Base-by-base conservation (phyloP, 805 yeast genomes). In the Naumovozyma castellii region DNA sequence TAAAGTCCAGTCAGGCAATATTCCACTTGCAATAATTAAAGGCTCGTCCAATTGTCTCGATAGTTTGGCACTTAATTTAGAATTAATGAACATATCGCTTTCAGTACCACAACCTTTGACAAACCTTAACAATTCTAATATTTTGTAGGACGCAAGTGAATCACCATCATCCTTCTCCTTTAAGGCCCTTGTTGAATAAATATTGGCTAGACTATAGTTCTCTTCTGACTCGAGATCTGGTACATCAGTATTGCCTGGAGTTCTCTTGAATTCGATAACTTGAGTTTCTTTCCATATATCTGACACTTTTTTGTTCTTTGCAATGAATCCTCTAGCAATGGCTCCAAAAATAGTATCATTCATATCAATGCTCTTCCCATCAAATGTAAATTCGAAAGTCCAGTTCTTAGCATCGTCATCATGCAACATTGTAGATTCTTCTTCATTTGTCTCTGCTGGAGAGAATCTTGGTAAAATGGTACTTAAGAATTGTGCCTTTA, bases 1-100 rank as follows among this genome's bases (percentile, higher is more conserved):
- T 28, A 83, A 72, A 16, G 81, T 72, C 97, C 97, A 90, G 5
- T 73, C 74, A 0, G 97, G 97, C 32, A 90, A 57, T 2, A 84
- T 73, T 0, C 90, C 92, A 56, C 94, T 78, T 0, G 94, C 90
- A 19, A 90, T 90, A 14, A 87, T 71, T 39, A 88, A 64, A 0
- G 95, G 92, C 46, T 90, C 97, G 50, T 88, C 96, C 33, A 90
- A 61, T 59, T 88, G 97, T 36, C 94, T 67, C 41, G 83, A 81
- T 39, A 92, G 65, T 57, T 88, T 90, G 0, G 94, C 94, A 5
- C 94, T 80, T 15, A 90, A 58, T 52, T 87, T 87, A 61, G 85
- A 76, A 55, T 84, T 87, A 49, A 79, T 64, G 52, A 86, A 88
- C 10, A 51, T 52, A n/a, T 56, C 63, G 8, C 35, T 30, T 14